Base-by-base conservation (phyloP, 2,329 filamentous ascomycete species). In the Ceratocystis eucalypticola region DNA sequence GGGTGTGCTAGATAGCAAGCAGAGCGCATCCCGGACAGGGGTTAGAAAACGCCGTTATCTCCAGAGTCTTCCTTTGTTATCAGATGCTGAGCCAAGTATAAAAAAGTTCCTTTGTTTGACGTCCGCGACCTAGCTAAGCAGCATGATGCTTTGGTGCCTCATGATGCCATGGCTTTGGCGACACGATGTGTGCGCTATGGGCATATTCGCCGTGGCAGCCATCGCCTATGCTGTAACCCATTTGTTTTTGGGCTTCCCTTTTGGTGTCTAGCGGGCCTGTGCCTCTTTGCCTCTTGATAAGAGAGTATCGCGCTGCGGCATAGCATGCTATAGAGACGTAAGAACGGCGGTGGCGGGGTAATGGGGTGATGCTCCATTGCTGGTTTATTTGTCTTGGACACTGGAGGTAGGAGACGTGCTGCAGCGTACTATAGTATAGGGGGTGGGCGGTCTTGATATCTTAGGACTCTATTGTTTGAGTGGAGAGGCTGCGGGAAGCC, bases 21-120 rank as follows among this genome's bases (percentile, higher is more conserved):
- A 10, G 33, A 44, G 8, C 20, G 41, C 1, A 45, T 20, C 12
- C 6, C 5, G 53, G 25, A 37, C 53, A 25, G 20, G 30, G 28
- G 48, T 5, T 22, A 59, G 17, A 59, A 17, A 17, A 10, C 2
- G 5, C 5, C 33, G 55, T 59, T 59, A 37, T 59, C 55, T 59
- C 3, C 3, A 20, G 55, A 37, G 7, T 8, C 55, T 8, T 8
- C 22, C 28, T 5, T 20, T n/a, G 28, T n/a, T 59, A 59, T 37
- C 28, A 22, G 55, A 33, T 8, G 55, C 12, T 30, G 10, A n/a
- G 17, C 22, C 4, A 30, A 30, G 30, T 41, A 41, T 12, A 20
- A 59, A 59, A 59, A 59, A 37, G 55, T 30, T n/a, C 55, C 28
- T 59, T 37, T 37, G 28, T 59, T 33, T 59, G 55, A 37, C 55